These are phyloP conservation scores for Penicillium griseofulvum DNA, from an alignment of 2,329 filamentous ascomycete species.

Conservation along the genomic window DNA sequence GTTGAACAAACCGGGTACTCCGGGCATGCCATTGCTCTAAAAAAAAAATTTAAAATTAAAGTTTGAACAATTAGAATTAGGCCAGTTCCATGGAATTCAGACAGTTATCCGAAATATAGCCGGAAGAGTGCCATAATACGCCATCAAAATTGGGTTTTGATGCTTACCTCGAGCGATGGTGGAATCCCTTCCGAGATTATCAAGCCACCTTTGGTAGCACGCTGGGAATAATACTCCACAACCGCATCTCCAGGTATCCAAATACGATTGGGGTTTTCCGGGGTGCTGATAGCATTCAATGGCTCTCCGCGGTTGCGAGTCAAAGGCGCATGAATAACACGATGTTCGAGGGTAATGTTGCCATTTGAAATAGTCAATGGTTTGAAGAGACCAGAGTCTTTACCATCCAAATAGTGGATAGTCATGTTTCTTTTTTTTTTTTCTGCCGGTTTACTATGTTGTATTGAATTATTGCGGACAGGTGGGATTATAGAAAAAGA, in stretches of 20 bases:
- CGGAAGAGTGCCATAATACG: neutral
- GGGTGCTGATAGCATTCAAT: slow-evolving; percentile 40
- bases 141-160: neutral
- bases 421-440: slow-evolving; percentile 17
- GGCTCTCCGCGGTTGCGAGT: slow-evolving; percentile 55
- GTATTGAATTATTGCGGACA: neutral
- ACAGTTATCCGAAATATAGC: neutral
- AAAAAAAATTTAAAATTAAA: slow-evolving; percentile 27
- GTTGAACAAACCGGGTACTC: slow-evolving; percentile 35
- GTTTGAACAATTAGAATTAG: neutral
- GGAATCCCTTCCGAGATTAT: slow-evolving; percentile 41
- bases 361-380: slow-evolving; percentile 49
- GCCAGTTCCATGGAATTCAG: neutral
- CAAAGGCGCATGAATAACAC: slow-evolving; percentile 53
- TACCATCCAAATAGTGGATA: slow-evolving; percentile 18
- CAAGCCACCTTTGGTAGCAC: slow-evolving; percentile 37
- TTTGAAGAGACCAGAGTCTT: slow-evolving; percentile 43
- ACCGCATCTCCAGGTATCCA: slow-evolving; percentile 49
- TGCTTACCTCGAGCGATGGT: slow-evolving; percentile 38
- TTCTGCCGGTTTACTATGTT: neutral
- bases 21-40: slow-evolving; percentile 41
- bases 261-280: slow-evolving; percentile 49
- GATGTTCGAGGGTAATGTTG: slow-evolving; percentile 50
- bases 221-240: slow-evolving; percentile 43
- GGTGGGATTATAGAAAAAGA: neutral